These are phyloP conservation scores for Cenchrus americanus DNA, from an alignment of 176 grass and related monocot species.

Conservation along the genomic window DNA sequence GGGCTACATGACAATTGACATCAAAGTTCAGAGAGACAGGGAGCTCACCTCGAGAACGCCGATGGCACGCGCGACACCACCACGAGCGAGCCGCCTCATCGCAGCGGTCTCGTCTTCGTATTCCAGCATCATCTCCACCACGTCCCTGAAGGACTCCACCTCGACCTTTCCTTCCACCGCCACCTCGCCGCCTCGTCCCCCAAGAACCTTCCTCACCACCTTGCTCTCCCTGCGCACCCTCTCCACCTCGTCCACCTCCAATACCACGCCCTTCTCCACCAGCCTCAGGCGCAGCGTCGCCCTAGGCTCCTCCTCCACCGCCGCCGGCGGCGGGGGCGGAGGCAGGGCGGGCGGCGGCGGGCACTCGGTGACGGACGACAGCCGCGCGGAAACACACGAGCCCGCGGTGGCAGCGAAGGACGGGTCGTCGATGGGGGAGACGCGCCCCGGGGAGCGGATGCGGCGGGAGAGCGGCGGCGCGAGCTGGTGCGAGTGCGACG, in stretches of 20 bases:
- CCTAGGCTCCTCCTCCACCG: slow-evolving; percentile 8
- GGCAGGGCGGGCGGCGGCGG: slow-evolving; percentile 51
- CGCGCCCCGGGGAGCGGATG: slow-evolving; percentile 68
- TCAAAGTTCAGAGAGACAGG: background rate
- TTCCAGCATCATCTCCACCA: slow-evolving; percentile 76
- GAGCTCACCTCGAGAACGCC: slow-evolving; percentile 78
- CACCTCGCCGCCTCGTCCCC: slow-evolving; percentile 50
- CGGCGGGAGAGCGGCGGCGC: slow-evolving; percentile 54
- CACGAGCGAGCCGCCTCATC: slow-evolving; percentile 59
- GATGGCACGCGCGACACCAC: slow-evolving; percentile 63
- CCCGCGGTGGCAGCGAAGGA: background rate
- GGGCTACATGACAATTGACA: background rate
- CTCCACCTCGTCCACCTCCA: slow-evolving; percentile 69
- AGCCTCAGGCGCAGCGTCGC: slow-evolving; percentile 51
- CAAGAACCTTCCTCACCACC: slow-evolving; percentile 56
- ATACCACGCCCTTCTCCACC: slow-evolving; percentile 54
- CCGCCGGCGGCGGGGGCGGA: slow-evolving; percentile 29
- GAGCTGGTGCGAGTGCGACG: slow-evolving; percentile 3
- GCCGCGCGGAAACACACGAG: background rate
- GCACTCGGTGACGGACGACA: slow-evolving; percentile 61
- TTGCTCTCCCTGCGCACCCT: slow-evolving; percentile 59
- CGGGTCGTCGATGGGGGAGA: slow-evolving; percentile 63
- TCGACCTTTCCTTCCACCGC: slow-evolving; percentile 68
- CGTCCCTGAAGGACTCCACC: slow-evolving; percentile 71
- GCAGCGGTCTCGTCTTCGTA: slow-evolving; percentile 34